Base-by-base conservation (phyloP, 441 rosid genomes). In the Erodium texanum region DNA sequence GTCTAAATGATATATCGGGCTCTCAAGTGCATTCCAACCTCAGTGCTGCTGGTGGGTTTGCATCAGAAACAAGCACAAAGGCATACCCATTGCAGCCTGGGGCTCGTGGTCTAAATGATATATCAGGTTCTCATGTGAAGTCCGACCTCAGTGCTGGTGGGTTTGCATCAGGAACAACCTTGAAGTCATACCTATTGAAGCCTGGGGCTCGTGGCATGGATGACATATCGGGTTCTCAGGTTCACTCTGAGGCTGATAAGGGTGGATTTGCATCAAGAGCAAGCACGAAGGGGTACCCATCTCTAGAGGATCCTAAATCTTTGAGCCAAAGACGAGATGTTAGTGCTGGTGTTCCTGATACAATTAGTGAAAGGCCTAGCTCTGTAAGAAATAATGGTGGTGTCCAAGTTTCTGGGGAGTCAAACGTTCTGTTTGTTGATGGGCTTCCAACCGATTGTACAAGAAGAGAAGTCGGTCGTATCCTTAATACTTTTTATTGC, bases 401-500 rank as follows among this genome's bases (percentile, higher is more conserved):
- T 68, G 67, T 71, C 52, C 10, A 71, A 45, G 75, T 32, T 7
- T 54, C 74, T 24, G 79, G 70, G 32, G 84, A 81, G 18, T 81
- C 87, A 0, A 84, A 78, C 62, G 70, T 84, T 73, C 74, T 86
- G 73, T 80, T 81, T 72, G 87, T 86, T 41, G 84, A 76, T 67
- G 86, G 85, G 27, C 88, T 86, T 61, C 87, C 87, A 68, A 81
- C 82, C n/a, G 82, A 84, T 71, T 82, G 87, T 77, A 80, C 85
- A 38, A 81, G 88, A 75, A 80, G 91, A 75, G 90, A 86, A 80
- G 91, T 83, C 7, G 83, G 87, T 1, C 84, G 85, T 86, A 81
- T 86, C 90, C 87, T 86, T 73, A 63, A 63, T 68, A 48, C 54
- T 48, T 48, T 48, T 48, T 27, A n/a, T 27, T 27, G 4, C 29